Conservation (phyloP, 2,329 filamentous ascomycete genomes). For the Diplocarpon rosae region DNA sequence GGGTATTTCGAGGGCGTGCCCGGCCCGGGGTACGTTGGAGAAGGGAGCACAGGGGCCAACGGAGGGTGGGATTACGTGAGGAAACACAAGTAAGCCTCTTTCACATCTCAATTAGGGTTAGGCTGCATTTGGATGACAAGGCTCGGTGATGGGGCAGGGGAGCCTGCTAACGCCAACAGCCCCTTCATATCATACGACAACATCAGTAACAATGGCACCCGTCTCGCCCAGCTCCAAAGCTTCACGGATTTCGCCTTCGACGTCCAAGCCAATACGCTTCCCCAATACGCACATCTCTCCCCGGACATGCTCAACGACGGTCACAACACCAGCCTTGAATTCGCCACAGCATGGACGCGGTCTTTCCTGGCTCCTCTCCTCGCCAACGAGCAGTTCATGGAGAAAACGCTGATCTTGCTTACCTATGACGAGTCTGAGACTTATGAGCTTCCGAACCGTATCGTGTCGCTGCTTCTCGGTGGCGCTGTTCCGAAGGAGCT, state of each 20-base stretch:
- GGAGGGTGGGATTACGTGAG: conserved; percentile 29
- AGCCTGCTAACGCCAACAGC: conserved; percentile 7
- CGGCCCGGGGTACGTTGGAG: conserved; percentile 36
- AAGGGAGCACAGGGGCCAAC: conserved; percentile 28
- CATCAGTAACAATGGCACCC: conserved; percentile 36
- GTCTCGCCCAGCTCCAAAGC: conserved; percentile 50
- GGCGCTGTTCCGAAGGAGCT: conserved; percentile 37
- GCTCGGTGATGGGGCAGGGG: too few relatives aligned
- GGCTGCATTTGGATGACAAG: too few relatives aligned
- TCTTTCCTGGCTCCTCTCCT: conserved; percentile 44
- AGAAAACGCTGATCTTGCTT: conserved; percentile 42
- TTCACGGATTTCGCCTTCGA: conserved; percentile 50
- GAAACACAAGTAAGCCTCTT: conserved; percentile 24
- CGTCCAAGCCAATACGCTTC: conserved; percentile 42
- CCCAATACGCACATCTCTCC: conserved; percentile 54
- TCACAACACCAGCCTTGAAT: conserved; percentile 45
- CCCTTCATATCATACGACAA: conserved; percentile 41
- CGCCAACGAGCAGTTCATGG: conserved; percentile 38
- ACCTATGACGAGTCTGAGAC: conserved; percentile 48
- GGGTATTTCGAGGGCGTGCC: conserved; percentile 37
- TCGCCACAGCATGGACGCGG: conserved; percentile 40
- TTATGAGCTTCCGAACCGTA: conserved; percentile 40
- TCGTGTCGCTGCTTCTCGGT: conserved; percentile 43
- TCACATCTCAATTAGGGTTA: background rate
- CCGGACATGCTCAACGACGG: conserved; percentile 57